Percentiles rank a stretch among this genome's conserved stretches.
These are phyloP conservation scores for Aspergillus tubingensis DNA, from an alignment of 2,329 filamentous ascomycete genomes.

Conservation along the genomic window DNA sequence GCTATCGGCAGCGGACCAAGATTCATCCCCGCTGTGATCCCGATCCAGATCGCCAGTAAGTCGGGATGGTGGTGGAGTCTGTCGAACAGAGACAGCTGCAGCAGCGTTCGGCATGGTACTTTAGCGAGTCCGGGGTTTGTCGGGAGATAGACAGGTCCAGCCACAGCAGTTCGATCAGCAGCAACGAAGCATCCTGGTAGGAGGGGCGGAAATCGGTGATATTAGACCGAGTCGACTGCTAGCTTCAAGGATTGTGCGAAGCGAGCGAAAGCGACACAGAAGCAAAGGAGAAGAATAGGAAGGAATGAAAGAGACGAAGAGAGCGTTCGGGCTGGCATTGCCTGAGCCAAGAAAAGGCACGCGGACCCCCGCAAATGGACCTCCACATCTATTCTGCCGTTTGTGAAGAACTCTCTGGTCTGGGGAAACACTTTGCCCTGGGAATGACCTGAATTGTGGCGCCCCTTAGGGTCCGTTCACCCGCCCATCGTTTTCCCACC, in stretches of 20 bases:
- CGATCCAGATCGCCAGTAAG: conserved; percentile 27
- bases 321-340: conserved; percentile 26
- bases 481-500: background rate
- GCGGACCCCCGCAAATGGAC: background rate
- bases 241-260: background rate
- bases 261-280: background rate
- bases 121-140: conserved; percentile 33
- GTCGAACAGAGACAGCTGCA: conserved; percentile 24
- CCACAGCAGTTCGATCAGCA: conserved; percentile 12
- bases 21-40: conserved; percentile 37
- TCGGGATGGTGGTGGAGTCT: conserved; percentile 25
- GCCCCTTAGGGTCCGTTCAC: background rate
- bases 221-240: background rate
- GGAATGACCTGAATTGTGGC: background rate
- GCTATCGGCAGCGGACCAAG: conserved; percentile 39
- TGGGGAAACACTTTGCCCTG: too few species aligned
- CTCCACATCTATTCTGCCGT: background rate
- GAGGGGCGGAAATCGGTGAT: background rate
- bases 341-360: conserved; percentile 5
- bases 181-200: conserved; percentile 13
- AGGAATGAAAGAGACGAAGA: background rate
- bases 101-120: conserved; percentile 38
- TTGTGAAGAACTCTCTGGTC: background rate
- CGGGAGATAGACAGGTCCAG: conserved; percentile 18
- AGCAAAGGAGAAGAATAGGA: background rate